Conservation (phyloP, 345 rosid species). For the Mercurialis annua region DNA sequence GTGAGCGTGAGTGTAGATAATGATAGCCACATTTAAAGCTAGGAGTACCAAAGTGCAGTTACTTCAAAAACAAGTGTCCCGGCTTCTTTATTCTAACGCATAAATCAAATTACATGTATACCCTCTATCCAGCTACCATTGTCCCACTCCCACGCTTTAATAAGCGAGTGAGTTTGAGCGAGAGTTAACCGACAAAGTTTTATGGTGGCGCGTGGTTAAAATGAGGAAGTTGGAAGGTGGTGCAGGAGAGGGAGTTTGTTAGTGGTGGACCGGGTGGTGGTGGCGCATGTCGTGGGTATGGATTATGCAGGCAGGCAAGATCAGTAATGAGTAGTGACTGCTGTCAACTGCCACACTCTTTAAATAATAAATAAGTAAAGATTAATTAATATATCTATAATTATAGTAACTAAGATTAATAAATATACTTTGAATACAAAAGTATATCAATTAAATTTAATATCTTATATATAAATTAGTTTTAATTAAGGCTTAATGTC, state of each 20-base stretch:
- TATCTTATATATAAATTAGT: no score
- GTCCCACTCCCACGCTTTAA: neutral
- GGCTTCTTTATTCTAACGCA: slow-evolving; percentile 28
- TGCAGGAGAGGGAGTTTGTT: slow-evolving; percentile 6
- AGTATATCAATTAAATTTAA: no score
- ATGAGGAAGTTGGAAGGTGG: neutral
- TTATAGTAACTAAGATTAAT: no score
- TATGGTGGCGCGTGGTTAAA: slow-evolving; percentile 17
- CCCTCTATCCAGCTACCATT: neutral
- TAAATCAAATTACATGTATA: slow-evolving; percentile 12
- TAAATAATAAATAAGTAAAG: no score
- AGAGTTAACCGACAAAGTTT: slow-evolving; percentile 9
- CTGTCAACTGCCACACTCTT: neutral
- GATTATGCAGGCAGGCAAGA: neutral
- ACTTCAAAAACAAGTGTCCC: slow-evolving; percentile 37
- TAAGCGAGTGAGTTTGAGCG: slow-evolving; percentile 3
- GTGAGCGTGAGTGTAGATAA: slow-evolving; percentile 6
- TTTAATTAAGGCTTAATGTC: no score
- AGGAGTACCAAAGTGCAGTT: slow-evolving; percentile 25
- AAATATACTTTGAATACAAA: no score
- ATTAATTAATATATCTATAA: no score
- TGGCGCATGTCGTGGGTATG: neutral
- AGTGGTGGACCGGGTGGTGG: neutral
- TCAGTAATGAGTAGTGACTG: neutral
- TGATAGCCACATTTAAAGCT: slow-evolving; percentile 12